Evolutionary conservation across 2,329 filamentous ascomycete genomes (phyloP).

Genomic region (Aaosphaeria arxii): DNA sequence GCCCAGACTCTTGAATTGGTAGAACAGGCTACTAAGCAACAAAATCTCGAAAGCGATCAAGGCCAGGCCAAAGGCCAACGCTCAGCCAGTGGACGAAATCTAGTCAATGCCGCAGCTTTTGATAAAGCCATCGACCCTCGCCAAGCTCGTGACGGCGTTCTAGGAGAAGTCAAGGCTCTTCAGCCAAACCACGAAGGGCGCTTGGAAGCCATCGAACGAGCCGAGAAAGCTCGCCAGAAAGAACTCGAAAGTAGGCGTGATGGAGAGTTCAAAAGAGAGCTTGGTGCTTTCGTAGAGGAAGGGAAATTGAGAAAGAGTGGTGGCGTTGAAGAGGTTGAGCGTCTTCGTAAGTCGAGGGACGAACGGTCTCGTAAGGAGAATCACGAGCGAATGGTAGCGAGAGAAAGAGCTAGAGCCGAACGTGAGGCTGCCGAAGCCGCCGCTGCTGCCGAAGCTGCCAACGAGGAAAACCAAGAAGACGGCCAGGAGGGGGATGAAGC

Average conservation of each 20-base stretch:
- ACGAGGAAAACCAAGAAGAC: conserved; percentile 22
- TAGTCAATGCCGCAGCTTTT: conserved; percentile 31
- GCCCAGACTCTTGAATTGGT: conserved; percentile 90
- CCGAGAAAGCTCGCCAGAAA: conserved; percentile 84
- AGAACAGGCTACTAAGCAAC: conserved; percentile 97
- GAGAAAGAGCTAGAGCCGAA: conserved; percentile 45
- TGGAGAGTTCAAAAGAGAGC: conserved; percentile 81
- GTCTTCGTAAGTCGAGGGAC: conserved; percentile 78
- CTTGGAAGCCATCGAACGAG: conserved; percentile 94
- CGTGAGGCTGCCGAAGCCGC: conserved; percentile 32
- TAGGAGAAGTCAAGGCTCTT: conserved; percentile 89
- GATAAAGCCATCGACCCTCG: conserved; percentile 64
- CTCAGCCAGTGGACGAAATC: conserved; percentile 48
- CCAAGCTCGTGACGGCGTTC: conserved; percentile 83
- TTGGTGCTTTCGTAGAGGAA: conserved; percentile 80
- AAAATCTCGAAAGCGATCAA: conserved; percentile 71
- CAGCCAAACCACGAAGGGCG: conserved; percentile 92
- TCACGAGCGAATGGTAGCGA: conserved; percentile 52
- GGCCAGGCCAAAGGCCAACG: conserved; percentile 45
- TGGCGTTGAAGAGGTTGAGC: conserved; percentile 89
- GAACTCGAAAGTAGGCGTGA: conserved; percentile 74
- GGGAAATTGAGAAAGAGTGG: conserved; percentile 94
- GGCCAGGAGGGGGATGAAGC: conserved; percentile 12
- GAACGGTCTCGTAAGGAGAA: conserved; percentile 80
- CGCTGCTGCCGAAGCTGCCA: conserved; percentile 22